Evolutionary conservation across 164 flowering plant genomes (phyloP).

Genomic region (Hamamelis virginiana): DNA sequence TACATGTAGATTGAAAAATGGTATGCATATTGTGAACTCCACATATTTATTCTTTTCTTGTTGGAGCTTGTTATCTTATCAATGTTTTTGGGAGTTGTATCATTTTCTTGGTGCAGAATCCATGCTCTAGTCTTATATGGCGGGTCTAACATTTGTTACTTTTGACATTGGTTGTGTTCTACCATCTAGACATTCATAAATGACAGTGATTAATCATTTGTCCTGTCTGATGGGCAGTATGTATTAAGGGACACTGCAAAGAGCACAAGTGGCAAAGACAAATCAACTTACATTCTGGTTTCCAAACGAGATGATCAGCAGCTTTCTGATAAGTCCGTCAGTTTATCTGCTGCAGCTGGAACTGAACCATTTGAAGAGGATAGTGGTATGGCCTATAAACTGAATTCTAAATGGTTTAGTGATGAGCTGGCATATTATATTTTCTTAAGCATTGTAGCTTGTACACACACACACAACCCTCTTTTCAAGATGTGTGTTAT

Average conservation of each 20-base stretch:
- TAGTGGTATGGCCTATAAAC: constrained; percentile 37
- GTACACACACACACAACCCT: too few species aligned
- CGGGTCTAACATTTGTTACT: too few species aligned
- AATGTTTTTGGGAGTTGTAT: too few species aligned
- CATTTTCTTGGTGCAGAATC: too few species aligned
- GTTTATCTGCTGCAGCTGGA: constrained; percentile 33
- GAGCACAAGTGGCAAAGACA: constrained; percentile 52
- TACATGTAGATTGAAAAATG: too few species aligned
- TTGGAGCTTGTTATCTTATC: too few species aligned
- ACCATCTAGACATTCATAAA: background rate
- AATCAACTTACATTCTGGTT: constrained; percentile 46
- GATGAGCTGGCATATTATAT: background rate
- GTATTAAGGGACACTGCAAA: constrained; percentile 61
- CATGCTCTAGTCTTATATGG: too few species aligned
- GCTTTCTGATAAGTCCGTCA: constrained; percentile 40
- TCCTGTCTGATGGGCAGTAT: constrained; percentile 49
- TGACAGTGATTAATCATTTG: background rate
- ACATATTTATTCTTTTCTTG: too few species aligned
- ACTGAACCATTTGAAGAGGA: constrained; percentile 45
- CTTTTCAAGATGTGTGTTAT: too few species aligned
- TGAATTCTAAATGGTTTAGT: background rate
- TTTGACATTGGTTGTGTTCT: too few species aligned
- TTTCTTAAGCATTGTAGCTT: background rate
- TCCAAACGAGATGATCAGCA: constrained; percentile 57
- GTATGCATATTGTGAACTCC: too few species aligned